Base-by-base conservation (phyloP, 1,284 basidiomycete species). In the Fomitopsis pinicola region DNA sequence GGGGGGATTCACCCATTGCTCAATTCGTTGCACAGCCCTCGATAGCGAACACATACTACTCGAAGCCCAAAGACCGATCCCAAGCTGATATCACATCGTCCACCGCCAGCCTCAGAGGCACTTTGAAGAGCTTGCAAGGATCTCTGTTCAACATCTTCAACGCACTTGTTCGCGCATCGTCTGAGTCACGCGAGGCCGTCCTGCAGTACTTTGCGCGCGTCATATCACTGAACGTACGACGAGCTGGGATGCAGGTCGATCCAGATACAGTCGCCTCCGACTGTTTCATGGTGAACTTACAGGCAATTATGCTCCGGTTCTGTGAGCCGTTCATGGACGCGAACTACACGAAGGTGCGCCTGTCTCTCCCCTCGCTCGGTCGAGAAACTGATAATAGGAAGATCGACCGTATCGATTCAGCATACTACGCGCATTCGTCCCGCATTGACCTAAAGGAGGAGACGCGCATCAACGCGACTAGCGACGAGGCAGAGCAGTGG, bases 311-410 rank as follows among this genome's bases (percentile, higher is more conserved):
- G 28, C 80, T 96, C 46, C 85, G 89, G 22, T 93, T 99, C 67
- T 91, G 95, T n/a, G 94, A 95, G 67, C 97, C 97, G 0, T 98
- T 99, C 72, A 95, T 98, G 83, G 97, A 99, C 73, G 87, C 92
- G 0, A 86, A 84, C 59, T 97, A 90, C 69, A 87, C 89, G 57
- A 99, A 98, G 83, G 94, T 90, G 68, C 35, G 36, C 35, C 19
- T 33, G 35, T 36, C 28, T 22, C 12, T 8, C 3, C 6, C 33
- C 2, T 38, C 35, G 10, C 9, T 38, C 8, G 36, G 22, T 54
- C 35, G 52, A 40, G 40, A 58, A 40, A n/a, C 30, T 38, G 17
- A 22, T 54, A n/a, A 35, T 40, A 5, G 19, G 22, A 22, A 30
- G 92, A 89, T 97, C 68, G 93, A 98, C 73, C 91, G 93, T 59